Evolutionary conservation across 176 grass and related monocot species (phyloP).

Genomic region (Dactylis glomerata): DNA sequence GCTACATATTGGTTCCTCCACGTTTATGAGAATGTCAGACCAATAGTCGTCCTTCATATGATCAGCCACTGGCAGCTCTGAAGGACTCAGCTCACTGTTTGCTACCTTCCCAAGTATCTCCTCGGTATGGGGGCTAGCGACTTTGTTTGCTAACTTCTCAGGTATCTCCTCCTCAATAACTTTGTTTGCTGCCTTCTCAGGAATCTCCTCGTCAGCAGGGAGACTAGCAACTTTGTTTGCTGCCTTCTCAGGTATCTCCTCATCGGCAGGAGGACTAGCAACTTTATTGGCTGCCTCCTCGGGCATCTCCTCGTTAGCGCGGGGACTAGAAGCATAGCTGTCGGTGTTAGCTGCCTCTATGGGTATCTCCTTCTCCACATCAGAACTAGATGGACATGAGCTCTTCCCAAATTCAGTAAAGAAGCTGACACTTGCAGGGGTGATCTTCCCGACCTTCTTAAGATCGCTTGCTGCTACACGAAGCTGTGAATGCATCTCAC

Average conservation of each 20-base stretch:
- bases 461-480: conserved; percentile 46
- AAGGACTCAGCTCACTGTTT: conserved; percentile 12
- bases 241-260: conserved; percentile 26
- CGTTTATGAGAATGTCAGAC: conserved; percentile 61
- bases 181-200: not conserved
- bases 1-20: conserved; percentile 45
- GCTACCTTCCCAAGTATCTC: conserved; percentile 20
- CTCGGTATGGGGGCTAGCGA: conserved; percentile 9
- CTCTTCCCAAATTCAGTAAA: conserved; percentile 49
- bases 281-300: not conserved
- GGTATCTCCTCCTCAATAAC: not conserved
- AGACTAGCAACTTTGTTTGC: not conserved
- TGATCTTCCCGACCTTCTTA: conserved; percentile 40
- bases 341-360: conserved; percentile 18
- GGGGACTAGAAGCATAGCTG: conserved; percentile 5
- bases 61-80: conserved; percentile 29
- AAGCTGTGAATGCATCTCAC: conserved; percentile 67
- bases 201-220: not conserved
- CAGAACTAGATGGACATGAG: conserved; percentile 28
- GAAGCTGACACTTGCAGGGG: conserved; percentile 41
- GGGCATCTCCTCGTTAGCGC: not conserved
- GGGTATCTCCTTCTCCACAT: conserved; percentile 23
- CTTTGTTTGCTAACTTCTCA: not conserved
- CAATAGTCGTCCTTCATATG: conserved; percentile 63
- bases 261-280: not conserved